Evolutionary conservation across 176 grass and related monocot genomes (phyloP).

Genomic region (Alopecurus myosuroides): DNA sequence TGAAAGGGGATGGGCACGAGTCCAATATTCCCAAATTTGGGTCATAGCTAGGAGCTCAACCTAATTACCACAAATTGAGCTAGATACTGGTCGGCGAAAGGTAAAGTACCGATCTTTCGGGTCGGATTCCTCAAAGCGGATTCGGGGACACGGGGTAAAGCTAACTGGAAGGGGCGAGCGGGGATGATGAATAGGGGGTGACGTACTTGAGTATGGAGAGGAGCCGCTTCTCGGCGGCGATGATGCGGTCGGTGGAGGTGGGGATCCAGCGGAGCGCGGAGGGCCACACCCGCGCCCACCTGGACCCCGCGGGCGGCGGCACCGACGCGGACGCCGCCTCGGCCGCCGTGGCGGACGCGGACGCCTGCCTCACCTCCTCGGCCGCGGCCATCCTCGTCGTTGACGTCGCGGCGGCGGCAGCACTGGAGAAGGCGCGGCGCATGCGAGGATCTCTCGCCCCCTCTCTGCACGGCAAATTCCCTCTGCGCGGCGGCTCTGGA

Average conservation of each 20-base stretch:
- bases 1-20: neutral
- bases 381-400: constrained; percentile 30
- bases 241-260: constrained; percentile 89
- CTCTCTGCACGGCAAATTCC: neutral
- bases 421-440: neutral
- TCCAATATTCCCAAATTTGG: neutral
- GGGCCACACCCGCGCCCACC: constrained; percentile 64
- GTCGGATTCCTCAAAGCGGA: neutral
- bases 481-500: neutral
- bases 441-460: neutral
- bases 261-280: constrained; percentile 79
- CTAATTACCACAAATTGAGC: neutral
- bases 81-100: neutral
- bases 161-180: neutral
- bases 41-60: neutral
- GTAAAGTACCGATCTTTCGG: neutral
- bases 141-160: neutral
- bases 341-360: constrained; percentile 23
- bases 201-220: constrained; percentile 71
- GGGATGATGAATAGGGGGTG: neutral
- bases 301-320: constrained; percentile 23
- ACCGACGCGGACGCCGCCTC: neutral
- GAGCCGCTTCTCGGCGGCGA: constrained; percentile 93
- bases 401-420: neutral
- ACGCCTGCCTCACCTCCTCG: constrained; percentile 49